A percentile compares a stretch with the other conserved stretches of the same genome.
These are phyloP conservation scores for Clarireedia monteithiana DNA, from an alignment of 2,329 filamentous ascomycete species.

Conservation along the genomic window DNA sequence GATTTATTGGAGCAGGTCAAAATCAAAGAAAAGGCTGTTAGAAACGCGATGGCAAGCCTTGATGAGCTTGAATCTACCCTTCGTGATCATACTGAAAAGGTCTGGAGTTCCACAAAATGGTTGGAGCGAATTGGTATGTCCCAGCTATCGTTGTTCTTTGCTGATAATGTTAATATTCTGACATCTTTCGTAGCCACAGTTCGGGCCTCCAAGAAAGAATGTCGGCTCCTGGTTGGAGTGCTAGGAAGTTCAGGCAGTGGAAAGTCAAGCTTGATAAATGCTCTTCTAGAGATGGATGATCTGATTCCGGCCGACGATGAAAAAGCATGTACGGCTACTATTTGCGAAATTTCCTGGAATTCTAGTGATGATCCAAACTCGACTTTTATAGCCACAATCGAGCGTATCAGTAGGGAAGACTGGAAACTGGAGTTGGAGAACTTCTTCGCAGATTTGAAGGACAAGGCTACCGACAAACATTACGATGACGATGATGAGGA, in stretches of 20 bases:
- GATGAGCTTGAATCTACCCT: background rate
- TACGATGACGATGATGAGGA: constrained; percentile 26
- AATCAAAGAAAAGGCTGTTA: background rate
- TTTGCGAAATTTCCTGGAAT: constrained; percentile 17
- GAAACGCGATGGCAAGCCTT: background rate
- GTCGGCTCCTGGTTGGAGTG: constrained; percentile 27
- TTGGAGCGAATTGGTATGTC: background rate
- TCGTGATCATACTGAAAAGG: background rate
- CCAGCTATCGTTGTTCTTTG: background rate
- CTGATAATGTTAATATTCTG: background rate
- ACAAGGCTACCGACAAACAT: background rate
- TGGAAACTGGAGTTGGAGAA: constrained; percentile 14
- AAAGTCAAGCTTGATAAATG: constrained; percentile 56
- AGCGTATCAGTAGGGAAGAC: constrained; percentile 11
- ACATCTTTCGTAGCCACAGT: constrained; percentile 29
- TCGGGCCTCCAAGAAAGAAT: constrained; percentile 6
- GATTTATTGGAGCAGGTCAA: background rate
- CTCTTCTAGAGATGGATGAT: constrained; percentile 31
- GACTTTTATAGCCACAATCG: background rate
- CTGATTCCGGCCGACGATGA: constrained; percentile 10
- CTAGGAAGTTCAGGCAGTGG: constrained; percentile 54
- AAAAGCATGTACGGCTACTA: constrained; percentile 13
- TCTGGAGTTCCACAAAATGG: background rate
- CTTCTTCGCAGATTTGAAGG: constrained; percentile 11
- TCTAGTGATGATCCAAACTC: background rate